Percentiles rank a stretch among this genome's conserved stretches.
Conservation (phyloP, 1,284 basidiomycete species). For the Rhodotorula sp. region DNA sequence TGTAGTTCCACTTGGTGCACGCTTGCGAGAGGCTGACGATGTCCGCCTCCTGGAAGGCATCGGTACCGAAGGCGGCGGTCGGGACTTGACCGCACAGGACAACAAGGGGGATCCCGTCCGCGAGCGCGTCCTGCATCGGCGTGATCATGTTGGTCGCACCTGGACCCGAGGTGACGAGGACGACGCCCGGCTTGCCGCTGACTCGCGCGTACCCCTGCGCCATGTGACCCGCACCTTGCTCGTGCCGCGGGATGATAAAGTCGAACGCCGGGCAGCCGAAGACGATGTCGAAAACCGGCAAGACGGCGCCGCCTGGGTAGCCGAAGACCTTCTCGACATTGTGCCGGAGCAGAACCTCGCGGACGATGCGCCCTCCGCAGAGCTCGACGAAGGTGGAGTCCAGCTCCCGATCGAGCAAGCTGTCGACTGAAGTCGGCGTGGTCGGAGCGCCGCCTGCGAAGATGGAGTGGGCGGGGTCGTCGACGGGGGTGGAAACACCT, state of each 20-base stretch:
- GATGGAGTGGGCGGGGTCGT: background rate
- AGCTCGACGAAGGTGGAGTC: constrained; percentile 74
- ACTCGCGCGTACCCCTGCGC: constrained; percentile 93
- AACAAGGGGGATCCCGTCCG: constrained; percentile 89
- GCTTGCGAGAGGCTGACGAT: constrained; percentile 91
- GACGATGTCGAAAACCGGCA: constrained; percentile 99
- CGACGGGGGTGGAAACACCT: no score
- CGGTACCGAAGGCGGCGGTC: constrained; percentile 91
- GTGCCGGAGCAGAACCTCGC: constrained; percentile 99
- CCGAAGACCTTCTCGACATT: constrained; percentile 96
- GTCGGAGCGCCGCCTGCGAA: background rate
- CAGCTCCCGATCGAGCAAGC: constrained; percentile 39
- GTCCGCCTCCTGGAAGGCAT: constrained; percentile 98
- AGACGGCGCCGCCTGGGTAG: constrained; percentile 89
- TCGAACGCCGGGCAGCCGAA: constrained; percentile 92
- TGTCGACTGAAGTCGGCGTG: background rate
- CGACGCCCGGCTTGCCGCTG: constrained; percentile 95
- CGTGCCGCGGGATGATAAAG: constrained; percentile 92
- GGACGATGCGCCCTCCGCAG: constrained; percentile 95
- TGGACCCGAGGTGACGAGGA: constrained; percentile 95
- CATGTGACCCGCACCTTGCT: constrained; percentile 95
- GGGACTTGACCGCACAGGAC: constrained; percentile 98
- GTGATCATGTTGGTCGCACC: constrained; percentile 98
- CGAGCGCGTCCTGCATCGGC: constrained; percentile 95
- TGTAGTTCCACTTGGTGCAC: constrained; percentile 99